Percentiles rank a stretch among this genome's conserved stretches.
Conservation (phyloP, 768 basidiomycete species). For the Lentinula raphanica region DNA sequence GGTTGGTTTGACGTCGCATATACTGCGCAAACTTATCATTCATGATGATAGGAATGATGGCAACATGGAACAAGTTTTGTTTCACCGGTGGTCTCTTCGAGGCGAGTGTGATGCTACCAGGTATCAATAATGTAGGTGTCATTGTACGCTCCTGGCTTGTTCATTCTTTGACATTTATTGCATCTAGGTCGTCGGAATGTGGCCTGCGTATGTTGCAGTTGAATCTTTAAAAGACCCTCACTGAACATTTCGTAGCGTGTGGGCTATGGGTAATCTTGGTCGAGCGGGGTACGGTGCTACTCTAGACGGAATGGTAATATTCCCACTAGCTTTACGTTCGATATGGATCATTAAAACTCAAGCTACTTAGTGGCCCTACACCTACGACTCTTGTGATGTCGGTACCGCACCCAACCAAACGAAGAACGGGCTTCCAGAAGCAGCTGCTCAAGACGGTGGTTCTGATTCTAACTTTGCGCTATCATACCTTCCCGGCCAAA, state of each 20-base stretch:
- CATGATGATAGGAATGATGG: constrained; percentile 37
- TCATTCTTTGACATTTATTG: not conserved
- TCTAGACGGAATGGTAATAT: constrained; percentile 66
- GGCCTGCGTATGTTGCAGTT: not conserved
- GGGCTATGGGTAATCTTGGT: constrained; percentile 56
- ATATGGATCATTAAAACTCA: too few relatives aligned
- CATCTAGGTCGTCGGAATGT: not conserved
- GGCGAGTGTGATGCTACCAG: constrained; percentile 57
- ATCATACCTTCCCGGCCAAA: constrained; percentile 77
- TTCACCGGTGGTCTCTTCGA: constrained; percentile 82
- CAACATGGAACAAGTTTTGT: constrained; percentile 78
- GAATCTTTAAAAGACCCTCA: not conserved
- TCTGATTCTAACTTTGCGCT: constrained; percentile 35
- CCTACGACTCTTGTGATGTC: constrained; percentile 76
- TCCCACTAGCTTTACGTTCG: too few relatives aligned
- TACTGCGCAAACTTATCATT: not conserved
- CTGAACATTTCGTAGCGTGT: constrained; percentile 37
- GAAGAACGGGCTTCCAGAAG: constrained; percentile 58
- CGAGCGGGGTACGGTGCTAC: constrained; percentile 84
- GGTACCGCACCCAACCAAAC: constrained; percentile 84
- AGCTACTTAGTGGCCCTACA: constrained; percentile 74
- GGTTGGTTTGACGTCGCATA: constrained; percentile 39
- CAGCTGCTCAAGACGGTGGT: constrained; percentile 61
- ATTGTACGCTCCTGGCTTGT: constrained; percentile 6
- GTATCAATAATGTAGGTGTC: constrained; percentile 57